Conservation (phyloP, 768 basidiomycete genomes). For the Pulveroboletus ravenelii region DNA sequence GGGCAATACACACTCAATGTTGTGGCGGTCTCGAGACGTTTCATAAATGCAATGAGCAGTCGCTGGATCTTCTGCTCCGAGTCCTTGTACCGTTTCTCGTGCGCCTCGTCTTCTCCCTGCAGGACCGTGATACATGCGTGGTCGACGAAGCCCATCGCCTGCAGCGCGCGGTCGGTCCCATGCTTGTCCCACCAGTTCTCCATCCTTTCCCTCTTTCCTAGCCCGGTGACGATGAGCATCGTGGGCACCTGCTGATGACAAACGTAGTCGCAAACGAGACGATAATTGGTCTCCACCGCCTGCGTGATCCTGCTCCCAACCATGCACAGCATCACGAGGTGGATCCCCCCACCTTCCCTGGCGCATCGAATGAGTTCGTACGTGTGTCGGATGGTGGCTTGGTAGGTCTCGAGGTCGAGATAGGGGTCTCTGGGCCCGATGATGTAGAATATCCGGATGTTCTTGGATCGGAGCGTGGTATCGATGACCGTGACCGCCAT, state of each 20-base stretch:
- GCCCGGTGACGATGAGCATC: slow-evolving; percentile 36
- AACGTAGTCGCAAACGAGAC: slow-evolving; percentile 34
- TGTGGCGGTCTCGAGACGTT: background rate
- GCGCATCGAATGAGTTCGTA: slow-evolving; percentile 26
- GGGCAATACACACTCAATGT: slow-evolving; percentile 5
- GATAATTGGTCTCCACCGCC: slow-evolving; percentile 33
- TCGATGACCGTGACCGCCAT: slow-evolving; percentile 27
- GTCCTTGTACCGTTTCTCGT: slow-evolving; percentile 12
- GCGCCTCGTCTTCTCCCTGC: slow-evolving; percentile 16
- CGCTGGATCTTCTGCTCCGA: slow-evolving; percentile 11
- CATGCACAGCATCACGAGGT: slow-evolving; percentile 38
- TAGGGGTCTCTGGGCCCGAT: slow-evolving; percentile 29
- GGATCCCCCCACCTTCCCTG: slow-evolving; percentile 29
- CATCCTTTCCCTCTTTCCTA: slow-evolving; percentile 31
- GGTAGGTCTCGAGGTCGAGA: slow-evolving; percentile 20
- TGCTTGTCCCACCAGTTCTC: slow-evolving; percentile 33
- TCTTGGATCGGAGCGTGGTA: slow-evolving; percentile 15
- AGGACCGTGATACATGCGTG: slow-evolving; percentile 32
- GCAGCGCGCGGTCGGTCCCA: slow-evolving; percentile 4
- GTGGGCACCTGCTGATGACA: slow-evolving; percentile 34
- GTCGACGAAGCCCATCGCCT: slow-evolving; percentile 4
- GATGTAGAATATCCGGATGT: slow-evolving; percentile 26
- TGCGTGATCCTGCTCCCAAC: slow-evolving; percentile 34
- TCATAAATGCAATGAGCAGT: slow-evolving; percentile 14
- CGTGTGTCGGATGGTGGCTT: slow-evolving; percentile 20